Evolutionary conservation across 2,329 filamentous ascomycete genomes (phyloP).

Genomic region (Phaeosphaeriaceae sp.): DNA sequence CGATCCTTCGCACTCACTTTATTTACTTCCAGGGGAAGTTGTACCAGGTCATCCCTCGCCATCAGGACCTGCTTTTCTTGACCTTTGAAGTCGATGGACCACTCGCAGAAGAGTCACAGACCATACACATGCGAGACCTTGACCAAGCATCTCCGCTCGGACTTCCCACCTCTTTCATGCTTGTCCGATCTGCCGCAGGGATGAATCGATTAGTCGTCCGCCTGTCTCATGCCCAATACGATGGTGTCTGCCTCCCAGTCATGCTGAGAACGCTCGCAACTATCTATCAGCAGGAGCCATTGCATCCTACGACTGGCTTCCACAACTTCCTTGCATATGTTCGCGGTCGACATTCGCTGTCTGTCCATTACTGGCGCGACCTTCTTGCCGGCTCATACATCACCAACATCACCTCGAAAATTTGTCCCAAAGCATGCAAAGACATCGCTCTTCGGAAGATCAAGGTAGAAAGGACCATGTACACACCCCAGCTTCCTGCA

Average conservation of each 20-base stretch:
- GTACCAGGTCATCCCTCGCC: no score
- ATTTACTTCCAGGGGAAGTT: no score
- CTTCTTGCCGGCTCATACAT: constrained; percentile 12
- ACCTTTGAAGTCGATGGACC: no score
- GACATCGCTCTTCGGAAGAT: constrained; percentile 37
- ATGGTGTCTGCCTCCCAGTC: constrained; percentile 11
- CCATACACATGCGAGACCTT: no score
- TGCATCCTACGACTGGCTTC: background rate
- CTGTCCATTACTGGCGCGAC: constrained; percentile 5
- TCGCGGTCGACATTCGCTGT: background rate
- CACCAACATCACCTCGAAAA: constrained; percentile 3
- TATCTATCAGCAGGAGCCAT: background rate
- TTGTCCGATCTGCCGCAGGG: background rate
- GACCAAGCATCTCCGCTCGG: no score
- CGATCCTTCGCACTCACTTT: no score
- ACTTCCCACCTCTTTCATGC: constrained; percentile 3
- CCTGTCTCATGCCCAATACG: constrained; percentile 24
- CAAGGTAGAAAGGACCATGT: background rate
- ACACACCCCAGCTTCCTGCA: background rate
- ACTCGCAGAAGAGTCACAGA: no score
- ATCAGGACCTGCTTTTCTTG: no score
- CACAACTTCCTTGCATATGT: background rate
- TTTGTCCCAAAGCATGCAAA: background rate
- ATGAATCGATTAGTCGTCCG: constrained; percentile 10
- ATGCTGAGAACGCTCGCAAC: constrained; percentile 8